Evolutionary conservation across 768 basidiomycete genomes (phyloP).

Genomic region (Cantharellus cinnabarinus): DNA sequence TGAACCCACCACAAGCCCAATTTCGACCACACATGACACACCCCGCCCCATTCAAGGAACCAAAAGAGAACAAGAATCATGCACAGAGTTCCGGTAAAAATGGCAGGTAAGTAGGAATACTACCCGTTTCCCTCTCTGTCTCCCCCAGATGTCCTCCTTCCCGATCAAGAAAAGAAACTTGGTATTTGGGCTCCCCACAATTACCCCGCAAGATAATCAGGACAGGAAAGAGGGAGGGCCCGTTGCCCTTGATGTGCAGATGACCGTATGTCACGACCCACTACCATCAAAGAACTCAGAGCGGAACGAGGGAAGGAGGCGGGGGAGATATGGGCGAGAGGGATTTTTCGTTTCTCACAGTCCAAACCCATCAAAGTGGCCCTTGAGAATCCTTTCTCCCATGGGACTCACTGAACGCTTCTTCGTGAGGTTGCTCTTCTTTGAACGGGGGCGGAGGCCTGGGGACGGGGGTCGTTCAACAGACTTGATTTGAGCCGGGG

Average conservation of each 20-base stretch:
- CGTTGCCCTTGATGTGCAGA: neutral
- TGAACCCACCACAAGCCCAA: too few relatives aligned
- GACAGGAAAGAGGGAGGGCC: neutral
- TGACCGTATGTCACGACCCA: neutral
- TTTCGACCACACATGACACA: too few relatives aligned
- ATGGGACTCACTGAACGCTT: constrained; percentile 8
- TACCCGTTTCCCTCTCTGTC: too few relatives aligned
- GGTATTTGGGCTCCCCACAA: neutral
- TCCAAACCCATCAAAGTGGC: constrained; percentile 67
- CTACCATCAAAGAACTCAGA: neutral
- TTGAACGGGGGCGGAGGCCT: too few relatives aligned
- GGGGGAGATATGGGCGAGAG: neutral
- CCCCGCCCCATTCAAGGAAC: too few relatives aligned
- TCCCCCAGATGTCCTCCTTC: too few relatives aligned
- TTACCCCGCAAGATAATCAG: neutral
- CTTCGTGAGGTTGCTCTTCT: neutral
- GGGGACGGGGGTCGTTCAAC: too few relatives aligned
- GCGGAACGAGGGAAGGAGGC: neutral
- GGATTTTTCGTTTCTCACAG: neutral
- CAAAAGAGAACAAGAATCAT: too few relatives aligned
- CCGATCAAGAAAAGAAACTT: neutral
- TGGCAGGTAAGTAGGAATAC: too few relatives aligned
- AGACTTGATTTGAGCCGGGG: neutral
- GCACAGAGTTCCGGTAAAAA: too few relatives aligned
- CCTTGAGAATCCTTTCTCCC: constrained; percentile 81